Evolutionary conservation across 441 rosid species (phyloP).

Genomic region (Biscutella laevigata): DNA sequence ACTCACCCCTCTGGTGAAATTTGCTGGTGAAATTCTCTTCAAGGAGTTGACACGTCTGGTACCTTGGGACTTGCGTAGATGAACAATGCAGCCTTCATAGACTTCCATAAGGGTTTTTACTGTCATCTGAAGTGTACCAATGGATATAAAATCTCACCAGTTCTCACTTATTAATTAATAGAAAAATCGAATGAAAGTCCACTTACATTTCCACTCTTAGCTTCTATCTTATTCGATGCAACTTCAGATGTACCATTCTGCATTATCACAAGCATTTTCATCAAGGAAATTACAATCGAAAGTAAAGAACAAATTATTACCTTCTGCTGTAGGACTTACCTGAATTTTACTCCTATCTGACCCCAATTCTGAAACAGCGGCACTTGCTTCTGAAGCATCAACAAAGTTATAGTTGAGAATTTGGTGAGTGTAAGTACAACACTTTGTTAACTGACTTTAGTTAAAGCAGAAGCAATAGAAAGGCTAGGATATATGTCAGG

Average conservation of each 20-base stretch:
- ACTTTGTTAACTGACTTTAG: not conserved
- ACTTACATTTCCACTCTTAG: constrained; percentile 52
- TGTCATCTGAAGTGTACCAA: constrained; percentile 47
- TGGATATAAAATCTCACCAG: not conserved
- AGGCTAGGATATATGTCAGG: not conserved
- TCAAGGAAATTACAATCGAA: constrained; percentile 16
- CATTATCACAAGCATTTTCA: constrained; percentile 10
- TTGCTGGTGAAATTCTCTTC: constrained; percentile 74
- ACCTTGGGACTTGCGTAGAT: constrained; percentile 52
- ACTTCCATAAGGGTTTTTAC: constrained; percentile 54
- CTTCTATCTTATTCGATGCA: constrained; percentile 32
- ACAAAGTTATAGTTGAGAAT: not conserved
- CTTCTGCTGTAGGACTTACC: constrained; percentile 31
- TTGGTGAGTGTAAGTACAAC: constrained; percentile 8
- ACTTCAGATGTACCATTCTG: constrained; percentile 39
- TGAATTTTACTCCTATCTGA: constrained; percentile 40
- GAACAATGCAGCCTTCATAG: constrained; percentile 65
- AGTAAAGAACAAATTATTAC: constrained; percentile 12
- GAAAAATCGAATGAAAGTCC: constrained; percentile 2
- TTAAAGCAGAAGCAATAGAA: not conserved
- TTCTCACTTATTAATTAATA: not conserved
- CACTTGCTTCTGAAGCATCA: constrained; percentile 45
- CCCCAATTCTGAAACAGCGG: constrained; percentile 36
- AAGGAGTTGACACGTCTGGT: constrained; percentile 57
- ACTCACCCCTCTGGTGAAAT: constrained; percentile 76